phyloP scores from a whole-genome alignment of 2,329 filamentous ascomycete species.

The Botrytis tulipae region DNA sequence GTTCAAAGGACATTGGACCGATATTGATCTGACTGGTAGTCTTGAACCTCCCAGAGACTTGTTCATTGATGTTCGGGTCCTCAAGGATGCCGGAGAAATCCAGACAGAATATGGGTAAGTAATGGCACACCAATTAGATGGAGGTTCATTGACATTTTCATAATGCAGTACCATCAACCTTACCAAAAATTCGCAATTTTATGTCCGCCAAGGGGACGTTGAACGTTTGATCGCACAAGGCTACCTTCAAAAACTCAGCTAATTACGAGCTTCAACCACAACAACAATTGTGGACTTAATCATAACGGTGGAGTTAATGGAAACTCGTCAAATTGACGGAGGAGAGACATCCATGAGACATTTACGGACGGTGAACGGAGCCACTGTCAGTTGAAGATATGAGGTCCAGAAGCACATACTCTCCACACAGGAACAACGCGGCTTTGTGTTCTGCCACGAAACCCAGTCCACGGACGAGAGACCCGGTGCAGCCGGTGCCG shows the following conservation, averaged over 20 bases:
- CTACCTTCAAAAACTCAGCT: conserved; percentile 87
- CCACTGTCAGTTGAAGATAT: background rate
- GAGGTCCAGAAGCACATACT: background rate
- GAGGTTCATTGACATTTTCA: conserved; percentile 25
- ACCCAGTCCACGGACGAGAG: conserved; percentile 8
- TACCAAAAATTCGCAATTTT: conserved; percentile 98
- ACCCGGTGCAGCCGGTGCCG: conserved; percentile 21
- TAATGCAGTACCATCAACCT: conserved; percentile 77
- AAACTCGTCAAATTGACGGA: background rate
- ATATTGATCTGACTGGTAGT: conserved; percentile 91
- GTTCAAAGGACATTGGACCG: conserved; percentile 98
- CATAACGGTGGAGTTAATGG: background rate
- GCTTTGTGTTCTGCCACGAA: conserved; percentile 8
- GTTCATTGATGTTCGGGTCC: conserved; percentile 92
- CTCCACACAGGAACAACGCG: background rate
- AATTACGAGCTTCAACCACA: conserved; percentile 40
- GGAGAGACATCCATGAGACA: background rate
- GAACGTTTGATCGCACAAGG: conserved; percentile 92
- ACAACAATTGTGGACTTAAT: background rate
- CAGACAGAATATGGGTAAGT: conserved; percentile 97
- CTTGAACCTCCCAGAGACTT: conserved; percentile 91
- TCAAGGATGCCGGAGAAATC: conserved; percentile 97
- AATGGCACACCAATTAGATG: conserved; percentile 16
- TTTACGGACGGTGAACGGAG: background rate
- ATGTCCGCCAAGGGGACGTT: conserved; percentile 92